Base-by-base conservation (phyloP, 768 basidiomycete species). In the Mycena filopes region DNA sequence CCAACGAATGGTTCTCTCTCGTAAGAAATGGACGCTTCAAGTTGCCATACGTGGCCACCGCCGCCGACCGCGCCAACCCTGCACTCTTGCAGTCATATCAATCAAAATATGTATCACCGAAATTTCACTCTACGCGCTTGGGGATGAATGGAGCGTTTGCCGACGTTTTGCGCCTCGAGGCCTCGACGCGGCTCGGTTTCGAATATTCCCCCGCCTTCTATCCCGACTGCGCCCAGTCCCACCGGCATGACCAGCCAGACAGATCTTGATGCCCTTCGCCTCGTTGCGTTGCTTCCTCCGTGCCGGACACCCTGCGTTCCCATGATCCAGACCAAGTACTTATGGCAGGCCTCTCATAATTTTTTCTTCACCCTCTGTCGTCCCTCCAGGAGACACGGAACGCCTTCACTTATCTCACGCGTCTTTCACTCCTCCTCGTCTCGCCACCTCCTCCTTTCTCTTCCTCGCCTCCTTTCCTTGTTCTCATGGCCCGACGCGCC, bases 401-500 rank as follows among this genome's bases (percentile, higher is more conserved):
- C 43, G 23, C 65, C 53, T 64, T 55, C 65, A 41, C 65, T 57
- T 58, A 54, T 53, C 56, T 56, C 42, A 71, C 67, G 66, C 72
- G 67, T 67, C 56, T 36, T 62, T 68, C 46, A 43, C 48, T 55
- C 55, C 63, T 65, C 28, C 53, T 60, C 64, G 48, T 47, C 49
- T 56, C 50, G 62, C 15, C 58, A 53, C 45, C 47, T 64, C 65
- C 33, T 60, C 65, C 48, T 55, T 21, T 62, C 51, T 49, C 33
- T 55, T 23, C 47, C 57, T 21, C 47, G 48, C 55, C 65, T 55
- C 50, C 54, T 28, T 43, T 48, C 11, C 64, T 56, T 38, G 41
- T 65, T 64, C 50, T 51, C 54, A 77, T 76, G 76, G 65, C 66
- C 50, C 55, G 63, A 66, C 64, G 68, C 66, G 55, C 58, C 49